phyloP scores from a whole-genome alignment of 345 rosid genomes.

The Fremontodendron californicum region DNA sequence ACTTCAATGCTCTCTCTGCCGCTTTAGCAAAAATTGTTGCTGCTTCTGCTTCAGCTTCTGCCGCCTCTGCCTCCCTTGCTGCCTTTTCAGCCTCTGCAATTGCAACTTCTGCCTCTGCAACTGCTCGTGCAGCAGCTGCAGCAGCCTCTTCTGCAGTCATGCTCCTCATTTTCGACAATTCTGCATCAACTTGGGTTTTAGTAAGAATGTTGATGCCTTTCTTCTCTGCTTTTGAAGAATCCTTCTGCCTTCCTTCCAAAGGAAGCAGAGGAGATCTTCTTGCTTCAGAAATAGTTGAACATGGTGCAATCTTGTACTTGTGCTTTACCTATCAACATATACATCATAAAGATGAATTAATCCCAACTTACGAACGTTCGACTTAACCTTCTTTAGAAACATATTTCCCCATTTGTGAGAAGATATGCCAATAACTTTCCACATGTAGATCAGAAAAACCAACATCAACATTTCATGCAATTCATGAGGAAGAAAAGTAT shows the following conservation, averaged over 20 bases:
- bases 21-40: conserved; percentile 80
- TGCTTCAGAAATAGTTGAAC: conserved; percentile 38
- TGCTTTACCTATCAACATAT: conserved; percentile 64
- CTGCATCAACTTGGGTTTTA: conserved; percentile 53
- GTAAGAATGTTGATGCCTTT: conserved; percentile 41
- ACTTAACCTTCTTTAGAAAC: background rate
- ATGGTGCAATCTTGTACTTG: conserved; percentile 55
- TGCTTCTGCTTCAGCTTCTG: conserved; percentile 98
- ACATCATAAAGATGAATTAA: conserved; percentile 13
- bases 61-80: conserved; percentile 89
- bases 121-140: conserved; percentile 87
- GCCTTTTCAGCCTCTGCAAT: conserved; percentile 94
- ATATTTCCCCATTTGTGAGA: conserved; percentile 4
- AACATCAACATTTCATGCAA: background rate
- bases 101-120: conserved; percentile 94
- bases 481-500: background rate
- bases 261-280: conserved; percentile 41
- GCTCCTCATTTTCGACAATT: conserved; percentile 57
- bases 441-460: background rate
- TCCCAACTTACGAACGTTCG: background rate
- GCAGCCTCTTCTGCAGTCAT: conserved; percentile 93
- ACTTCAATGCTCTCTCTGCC: conserved; percentile 65
- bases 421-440: background rate
- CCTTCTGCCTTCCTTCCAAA: conserved; percentile 56
- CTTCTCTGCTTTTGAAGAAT: conserved; percentile 41